Percentiles rank a stretch among this genome's conserved stretches.
phyloP scores from a whole-genome alignment of 805 yeast genomes.

The Schwanniomyces polymorphus region DNA sequence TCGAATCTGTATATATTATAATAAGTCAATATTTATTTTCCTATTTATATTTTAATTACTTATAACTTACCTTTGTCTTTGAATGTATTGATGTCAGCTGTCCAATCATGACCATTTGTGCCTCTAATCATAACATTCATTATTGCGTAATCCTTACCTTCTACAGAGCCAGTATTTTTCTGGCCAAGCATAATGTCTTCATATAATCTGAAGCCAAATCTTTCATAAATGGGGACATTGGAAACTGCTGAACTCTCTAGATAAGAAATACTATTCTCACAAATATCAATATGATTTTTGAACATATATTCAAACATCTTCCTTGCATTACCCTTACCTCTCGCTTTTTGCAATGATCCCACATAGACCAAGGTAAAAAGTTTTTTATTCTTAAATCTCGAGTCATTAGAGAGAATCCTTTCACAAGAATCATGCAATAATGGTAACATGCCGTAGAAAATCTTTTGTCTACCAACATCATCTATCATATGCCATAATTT shows the following conservation, averaged over 20 bases:
- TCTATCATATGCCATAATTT: constrained; percentile 51
- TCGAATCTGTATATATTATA: background rate
- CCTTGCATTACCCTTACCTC: constrained; percentile 59
- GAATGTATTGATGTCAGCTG: constrained; percentile 12
- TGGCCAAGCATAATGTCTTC: constrained; percentile 49
- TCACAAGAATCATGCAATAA: constrained; percentile 49
- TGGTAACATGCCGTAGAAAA: constrained; percentile 52
- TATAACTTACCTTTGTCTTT: constrained; percentile 11
- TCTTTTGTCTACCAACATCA: constrained; percentile 46
- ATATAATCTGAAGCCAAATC: constrained; percentile 50
- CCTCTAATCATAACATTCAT: constrained; percentile 48
- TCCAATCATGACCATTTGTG: constrained; percentile 35
- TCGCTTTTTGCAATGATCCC: constrained; percentile 43
- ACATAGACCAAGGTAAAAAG: constrained; percentile 46
- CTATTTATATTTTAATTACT: background rate
- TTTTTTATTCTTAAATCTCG: constrained; percentile 33
- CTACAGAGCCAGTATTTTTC: constrained; percentile 21
- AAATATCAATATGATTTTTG: constrained; percentile 43
- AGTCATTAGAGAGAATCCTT: constrained; percentile 43
- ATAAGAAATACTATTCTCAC: constrained; percentile 39
- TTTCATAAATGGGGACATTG: constrained; percentile 54
- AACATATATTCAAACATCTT: constrained; percentile 51
- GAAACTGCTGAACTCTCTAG: constrained; percentile 48
- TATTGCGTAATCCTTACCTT: constrained; percentile 40
- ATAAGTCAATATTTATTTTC: background rate